phyloP scores from a whole-genome alignment of 371 early-diverging fungal genomes.

The Lichtheimia ramosa region DNA sequence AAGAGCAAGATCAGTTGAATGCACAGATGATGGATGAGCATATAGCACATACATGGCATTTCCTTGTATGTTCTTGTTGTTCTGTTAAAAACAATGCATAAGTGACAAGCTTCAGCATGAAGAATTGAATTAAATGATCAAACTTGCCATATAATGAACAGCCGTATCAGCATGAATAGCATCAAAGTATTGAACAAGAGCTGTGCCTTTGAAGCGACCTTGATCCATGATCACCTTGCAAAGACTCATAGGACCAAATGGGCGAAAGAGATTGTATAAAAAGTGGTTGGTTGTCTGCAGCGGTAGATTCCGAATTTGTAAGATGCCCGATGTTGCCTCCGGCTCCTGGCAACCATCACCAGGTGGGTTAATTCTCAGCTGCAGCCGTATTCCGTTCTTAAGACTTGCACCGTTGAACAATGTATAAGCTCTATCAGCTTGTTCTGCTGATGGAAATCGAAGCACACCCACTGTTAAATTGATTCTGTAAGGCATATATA shows the following conservation, averaged over 20 bases:
- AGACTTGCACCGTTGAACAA: slow-evolving; percentile 34
- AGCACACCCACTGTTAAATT: neutral
- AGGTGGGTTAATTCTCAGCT: slow-evolving; percentile 30
- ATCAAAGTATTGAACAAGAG: slow-evolving; percentile 48
- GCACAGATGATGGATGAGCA: neutral
- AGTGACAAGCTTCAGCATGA: neutral
- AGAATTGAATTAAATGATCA: neutral
- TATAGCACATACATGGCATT: slow-evolving; percentile 35
- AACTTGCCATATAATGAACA: slow-evolving; percentile 34
- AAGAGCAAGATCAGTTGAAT: neutral
- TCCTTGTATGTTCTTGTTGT: slow-evolving; percentile 30
- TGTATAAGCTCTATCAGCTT: slow-evolving; percentile 43
- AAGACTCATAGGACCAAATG: slow-evolving; percentile 48
- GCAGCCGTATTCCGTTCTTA: slow-evolving; percentile 23
- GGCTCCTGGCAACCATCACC: slow-evolving; percentile 26
- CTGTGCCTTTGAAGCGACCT: slow-evolving; percentile 36
- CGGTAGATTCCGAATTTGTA: slow-evolving; percentile 42
- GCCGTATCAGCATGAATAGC: slow-evolving; percentile 37
- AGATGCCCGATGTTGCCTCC: slow-evolving; percentile 31
- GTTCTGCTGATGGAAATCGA: neutral
- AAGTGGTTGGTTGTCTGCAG: slow-evolving; percentile 25
- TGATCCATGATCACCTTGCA: slow-evolving; percentile 40
- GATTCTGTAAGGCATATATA: neutral
- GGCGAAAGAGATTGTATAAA: slow-evolving; percentile 45
- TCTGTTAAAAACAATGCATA: slow-evolving; percentile 17